Percentiles rank a stretch among this genome's conserved stretches.
phyloP scores from a whole-genome alignment of 345 rosid genomes.

The Nephelium lappaceum region DNA sequence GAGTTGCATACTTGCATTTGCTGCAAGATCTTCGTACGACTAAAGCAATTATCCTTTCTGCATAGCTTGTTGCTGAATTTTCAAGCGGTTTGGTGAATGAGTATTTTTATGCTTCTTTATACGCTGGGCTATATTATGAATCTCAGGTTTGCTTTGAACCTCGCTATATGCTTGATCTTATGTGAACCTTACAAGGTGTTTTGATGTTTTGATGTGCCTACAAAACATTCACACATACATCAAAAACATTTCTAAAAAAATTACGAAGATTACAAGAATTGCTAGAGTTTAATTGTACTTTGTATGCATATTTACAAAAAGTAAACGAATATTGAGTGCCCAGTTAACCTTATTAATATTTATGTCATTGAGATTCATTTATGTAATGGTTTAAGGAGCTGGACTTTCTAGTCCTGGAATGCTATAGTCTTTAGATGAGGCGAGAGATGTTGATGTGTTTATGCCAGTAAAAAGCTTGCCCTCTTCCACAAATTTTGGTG shows the following conservation, averaged over 20 bases:
- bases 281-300: background rate
- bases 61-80: conserved; percentile 65
- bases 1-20: background rate
- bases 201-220: background rate
- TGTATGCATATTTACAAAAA: background rate
- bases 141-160: conserved; percentile 60
- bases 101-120: conserved; percentile 74
- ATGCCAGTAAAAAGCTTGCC: background rate
- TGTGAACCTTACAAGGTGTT: background rate
- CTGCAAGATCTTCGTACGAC: background rate
- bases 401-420: background rate
- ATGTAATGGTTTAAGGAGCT: background rate
- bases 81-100: conserved; percentile 52
- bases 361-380: background rate
- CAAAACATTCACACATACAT: background rate
- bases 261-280: background rate
- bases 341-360: background rate
- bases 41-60: conserved; percentile 16
- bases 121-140: conserved; percentile 83
- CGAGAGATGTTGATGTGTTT: background rate
- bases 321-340: background rate
- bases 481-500: background rate
- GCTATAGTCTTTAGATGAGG: background rate
- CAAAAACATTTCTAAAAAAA: background rate
- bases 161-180: conserved; percentile 1